Percentiles rank a stretch among this genome's conserved stretches.
These are phyloP conservation scores for Boletellus sp. DNA, from an alignment of 1,284 basidiomycete genomes.

Conservation along the genomic window DNA sequence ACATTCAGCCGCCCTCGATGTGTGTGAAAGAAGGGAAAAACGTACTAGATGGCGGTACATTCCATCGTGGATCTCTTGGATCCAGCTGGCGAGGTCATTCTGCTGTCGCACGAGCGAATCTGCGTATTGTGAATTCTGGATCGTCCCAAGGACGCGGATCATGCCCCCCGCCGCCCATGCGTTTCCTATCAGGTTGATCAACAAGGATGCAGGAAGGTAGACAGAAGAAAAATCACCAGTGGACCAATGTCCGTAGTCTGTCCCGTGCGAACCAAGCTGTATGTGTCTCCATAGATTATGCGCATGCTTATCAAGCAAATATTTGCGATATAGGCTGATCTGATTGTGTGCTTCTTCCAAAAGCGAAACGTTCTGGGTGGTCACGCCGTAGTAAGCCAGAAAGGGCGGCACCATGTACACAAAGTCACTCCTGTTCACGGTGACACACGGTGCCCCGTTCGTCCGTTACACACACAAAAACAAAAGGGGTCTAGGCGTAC, in stretches of 20 bases:
- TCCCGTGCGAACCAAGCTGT: constrained; percentile 45
- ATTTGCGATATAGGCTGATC: constrained; percentile 70
- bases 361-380: constrained; percentile 65
- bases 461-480: not conserved
- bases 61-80: constrained; percentile 67
- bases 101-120: constrained; percentile 51
- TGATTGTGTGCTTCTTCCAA: constrained; percentile 75
- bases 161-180: constrained; percentile 86
- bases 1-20: not conserved
- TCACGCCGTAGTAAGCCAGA: constrained; percentile 82
- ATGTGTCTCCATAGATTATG: constrained; percentile 71
- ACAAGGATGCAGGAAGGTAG: not conserved
- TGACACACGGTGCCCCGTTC: not conserved
- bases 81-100: constrained; percentile 63
- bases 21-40: not conserved
- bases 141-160: constrained; percentile 76
- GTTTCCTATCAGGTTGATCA: constrained; percentile 51
- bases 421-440: constrained; percentile 59
- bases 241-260: constrained; percentile 69
- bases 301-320: constrained; percentile 48
- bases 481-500: constrained; percentile 36
- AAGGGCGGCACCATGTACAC: constrained; percentile 93
- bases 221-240: constrained; percentile 47
- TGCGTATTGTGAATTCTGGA: constrained; percentile 59
- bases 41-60: constrained; percentile 58